Evolutionary conservation across 345 rosid species (phyloP), one percentile per base, ranked within the genome.

Genomic region (Citropsis articulata): DNA sequence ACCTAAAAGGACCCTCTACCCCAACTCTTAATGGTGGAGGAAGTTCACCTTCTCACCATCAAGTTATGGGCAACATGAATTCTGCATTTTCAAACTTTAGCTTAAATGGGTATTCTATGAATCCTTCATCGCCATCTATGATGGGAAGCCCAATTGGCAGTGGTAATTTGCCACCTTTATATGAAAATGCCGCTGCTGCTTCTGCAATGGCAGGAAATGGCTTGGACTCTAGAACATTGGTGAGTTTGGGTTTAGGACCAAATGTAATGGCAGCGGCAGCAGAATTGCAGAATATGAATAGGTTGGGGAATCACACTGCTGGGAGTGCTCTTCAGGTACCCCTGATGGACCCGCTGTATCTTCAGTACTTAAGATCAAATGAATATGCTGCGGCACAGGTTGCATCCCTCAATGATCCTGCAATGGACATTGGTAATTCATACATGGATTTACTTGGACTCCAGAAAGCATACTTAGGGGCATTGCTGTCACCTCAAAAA

Each of bases 311-410:
- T 83, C 90, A 85, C 27, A 61, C 64, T 38, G 78, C 84, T 16
- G 85, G 77, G 38, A 84, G 77, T 80, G 80, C 85, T 71, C 81
- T 81, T 60, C 90, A 90, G 79, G 67, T 80, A 31, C 89, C 88
- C 18, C 71, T 85, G 25, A 66, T 83, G 80, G 90, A 81, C 76
- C 88, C 91, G 6, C 64, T 79, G 42, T 83, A 81, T 83, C 84
- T 87, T 77, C 92, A 86, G 82, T 82, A 87, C 79, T 53, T 81
- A 69, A 86, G 88, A 76, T 85, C 89, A 45, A 86, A 86, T 66
- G 91, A 88, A 67, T 85, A 85, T 76, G 80, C 87, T 56, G 86
- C 87, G 10, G 83, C 92, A n/a, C 90, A 90, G 80, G 80, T 88
- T 59, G 89, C 84, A 14, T 80, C 85, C 74, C 84, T 87, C 18